These are phyloP conservation scores for Salix exigua DNA, from an alignment of 345 rosid species.

Conservation along the genomic window DNA sequence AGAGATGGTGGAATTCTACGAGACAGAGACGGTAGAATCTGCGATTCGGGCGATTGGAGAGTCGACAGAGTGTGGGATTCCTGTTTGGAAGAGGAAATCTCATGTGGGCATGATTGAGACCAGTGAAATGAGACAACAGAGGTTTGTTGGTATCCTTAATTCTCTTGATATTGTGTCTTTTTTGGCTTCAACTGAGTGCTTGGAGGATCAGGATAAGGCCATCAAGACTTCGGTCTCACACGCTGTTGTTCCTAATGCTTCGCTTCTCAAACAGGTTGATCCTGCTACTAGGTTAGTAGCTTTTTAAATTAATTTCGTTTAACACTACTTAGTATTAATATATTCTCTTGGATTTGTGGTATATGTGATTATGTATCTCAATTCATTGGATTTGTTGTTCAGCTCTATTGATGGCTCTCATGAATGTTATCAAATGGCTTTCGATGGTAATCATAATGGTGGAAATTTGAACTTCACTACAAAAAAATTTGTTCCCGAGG, in stretches of 20 bases:
- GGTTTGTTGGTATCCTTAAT: constrained; percentile 84
- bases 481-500: too few relatives aligned
- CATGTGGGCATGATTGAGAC: constrained; percentile 54
- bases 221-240: constrained; percentile 78
- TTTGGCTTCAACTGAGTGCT: constrained; percentile 65
- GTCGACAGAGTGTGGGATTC: constrained; percentile 88
- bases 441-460: too few relatives aligned
- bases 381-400: not conserved
- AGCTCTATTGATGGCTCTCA: too few relatives aligned
- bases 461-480: not conserved
- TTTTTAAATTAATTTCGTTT: not conserved
- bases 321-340: not conserved
- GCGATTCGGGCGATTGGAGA: constrained; percentile 83
- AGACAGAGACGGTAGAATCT: constrained; percentile 78
- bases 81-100: constrained; percentile 77
- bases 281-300: constrained; percentile 81
- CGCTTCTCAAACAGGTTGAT: constrained; percentile 77
- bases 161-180: constrained; percentile 81
- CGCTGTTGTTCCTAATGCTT: constrained; percentile 51
- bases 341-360: not conserved
- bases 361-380: not conserved
- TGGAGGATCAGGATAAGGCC: constrained; percentile 78
- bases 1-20: constrained; percentile 75
- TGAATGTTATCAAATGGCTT: too few relatives aligned
- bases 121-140: constrained; percentile 65